phyloP scores from a whole-genome alignment of 2,329 filamentous ascomycete genomes.

The Chaetomiaceae sp. region DNA sequence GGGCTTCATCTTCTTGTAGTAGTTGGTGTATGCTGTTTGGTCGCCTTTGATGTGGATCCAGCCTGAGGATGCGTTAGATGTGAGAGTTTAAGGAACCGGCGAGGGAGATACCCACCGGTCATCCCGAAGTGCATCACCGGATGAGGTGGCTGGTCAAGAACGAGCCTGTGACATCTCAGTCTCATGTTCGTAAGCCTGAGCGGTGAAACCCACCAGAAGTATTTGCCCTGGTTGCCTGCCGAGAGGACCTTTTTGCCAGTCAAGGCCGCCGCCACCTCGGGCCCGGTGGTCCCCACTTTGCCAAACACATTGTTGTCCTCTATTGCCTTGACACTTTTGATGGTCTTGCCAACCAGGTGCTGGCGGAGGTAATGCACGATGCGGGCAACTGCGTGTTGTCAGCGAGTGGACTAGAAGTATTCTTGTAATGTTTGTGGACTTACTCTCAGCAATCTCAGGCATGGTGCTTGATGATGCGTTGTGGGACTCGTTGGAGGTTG shows the following conservation, averaged over 20 bases:
- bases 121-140: conserved; percentile 84
- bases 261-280: conserved; percentile 69
- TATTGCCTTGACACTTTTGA: conserved; percentile 64
- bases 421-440: background rate
- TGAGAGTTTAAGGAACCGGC: conserved; percentile 17
- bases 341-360: conserved; percentile 77
- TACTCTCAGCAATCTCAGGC: conserved; percentile 62
- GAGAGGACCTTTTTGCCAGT: conserved; percentile 62
- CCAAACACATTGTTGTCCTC: conserved; percentile 86
- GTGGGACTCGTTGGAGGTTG: no score
- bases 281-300: conserved; percentile 77
- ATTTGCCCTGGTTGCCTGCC: conserved; percentile 88
- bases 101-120: conserved; percentile 43
- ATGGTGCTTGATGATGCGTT: conserved; percentile 33
- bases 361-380: conserved; percentile 80
- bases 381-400: conserved; percentile 59
- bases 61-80: conserved; percentile 40
- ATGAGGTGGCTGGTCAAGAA: conserved; percentile 75
- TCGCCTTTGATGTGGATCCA: conserved; percentile 87
- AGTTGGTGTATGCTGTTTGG: conserved; percentile 72
- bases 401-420: background rate
- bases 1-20: conserved; percentile 68
- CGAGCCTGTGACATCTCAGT: conserved; percentile 29
- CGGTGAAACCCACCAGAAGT: conserved; percentile 66
- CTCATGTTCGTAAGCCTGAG: background rate